phyloP scores from a whole-genome alignment of 257 asterid species.

The Scutellaria barbata region DNA sequence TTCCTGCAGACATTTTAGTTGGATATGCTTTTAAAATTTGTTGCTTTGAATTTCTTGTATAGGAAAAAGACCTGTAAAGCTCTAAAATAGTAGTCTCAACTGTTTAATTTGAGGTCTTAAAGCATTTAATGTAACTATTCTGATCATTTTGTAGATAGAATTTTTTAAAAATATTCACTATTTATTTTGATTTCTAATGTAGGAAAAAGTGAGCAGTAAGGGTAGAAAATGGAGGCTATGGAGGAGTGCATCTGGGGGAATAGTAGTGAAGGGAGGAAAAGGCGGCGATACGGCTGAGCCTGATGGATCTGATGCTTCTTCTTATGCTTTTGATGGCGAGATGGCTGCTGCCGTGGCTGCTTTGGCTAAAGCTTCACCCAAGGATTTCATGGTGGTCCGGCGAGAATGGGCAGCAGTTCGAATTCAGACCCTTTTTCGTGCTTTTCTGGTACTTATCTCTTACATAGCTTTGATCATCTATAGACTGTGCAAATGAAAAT shows the following conservation, averaged over 20 bases:
- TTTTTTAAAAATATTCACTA: neutral
- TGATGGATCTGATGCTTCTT: slow-evolving; percentile 58
- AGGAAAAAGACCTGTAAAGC: neutral
- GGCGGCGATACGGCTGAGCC: slow-evolving; percentile 50
- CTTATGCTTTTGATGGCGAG: slow-evolving; percentile 53
- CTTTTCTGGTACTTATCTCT: slow-evolving; percentile 66
- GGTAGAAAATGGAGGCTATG: slow-evolving; percentile 88
- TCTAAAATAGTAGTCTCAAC: neutral
- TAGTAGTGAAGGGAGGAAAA: slow-evolving; percentile 51
- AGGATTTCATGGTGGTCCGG: slow-evolving; percentile 68
- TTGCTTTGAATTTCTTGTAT: neutral
- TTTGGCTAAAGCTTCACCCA: slow-evolving; percentile 76
- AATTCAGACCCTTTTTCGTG: slow-evolving; percentile 79
- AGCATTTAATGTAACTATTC: neutral
- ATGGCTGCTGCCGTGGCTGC: slow-evolving; percentile 89
- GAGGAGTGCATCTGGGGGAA: slow-evolving; percentile 83
- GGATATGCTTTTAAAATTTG: too few relatives aligned
- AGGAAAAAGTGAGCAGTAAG: slow-evolving; percentile 70
- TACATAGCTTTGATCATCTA: too few relatives aligned
- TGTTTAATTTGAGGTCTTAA: neutral
- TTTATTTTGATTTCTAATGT: slow-evolving; percentile 13
- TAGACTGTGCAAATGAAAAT: neutral
- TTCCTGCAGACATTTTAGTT: too few relatives aligned
- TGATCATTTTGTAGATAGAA: neutral
- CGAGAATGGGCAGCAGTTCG: slow-evolving; percentile 91